Percentiles rank a stretch among this genome's conserved stretches.
Conservation (phyloP, 192 early-diverging fungal species). For the Backusella circina region DNA sequence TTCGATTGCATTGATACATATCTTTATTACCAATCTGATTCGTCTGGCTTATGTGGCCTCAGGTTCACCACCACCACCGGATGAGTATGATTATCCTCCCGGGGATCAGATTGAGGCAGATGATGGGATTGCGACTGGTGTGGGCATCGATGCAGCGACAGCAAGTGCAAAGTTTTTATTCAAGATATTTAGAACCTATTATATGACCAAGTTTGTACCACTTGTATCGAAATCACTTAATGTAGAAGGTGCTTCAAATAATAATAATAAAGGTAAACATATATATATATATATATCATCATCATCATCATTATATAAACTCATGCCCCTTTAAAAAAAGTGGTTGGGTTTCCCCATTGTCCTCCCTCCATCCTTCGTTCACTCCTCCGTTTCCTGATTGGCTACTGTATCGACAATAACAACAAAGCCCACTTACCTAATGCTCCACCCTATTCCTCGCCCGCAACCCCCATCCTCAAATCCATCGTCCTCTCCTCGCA, state of each 20-base stretch:
- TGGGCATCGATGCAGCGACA: conserved; percentile 56
- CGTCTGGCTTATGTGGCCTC: conserved; percentile 56
- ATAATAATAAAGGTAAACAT: conserved; percentile 3
- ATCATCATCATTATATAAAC: too few species aligned
- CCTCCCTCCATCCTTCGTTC: conserved; percentile 63
- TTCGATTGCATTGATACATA: conserved; percentile 45
- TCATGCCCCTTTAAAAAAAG: too few species aligned
- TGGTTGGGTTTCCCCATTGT: conserved; percentile 59
- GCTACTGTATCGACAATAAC: conserved; percentile 59
- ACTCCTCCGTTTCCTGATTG: conserved; percentile 65
- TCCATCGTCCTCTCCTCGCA: conserved; percentile 52
- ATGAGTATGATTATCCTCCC: conserved; percentile 51
- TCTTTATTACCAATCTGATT: conserved; percentile 48
- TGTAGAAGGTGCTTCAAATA: conserved; percentile 14
- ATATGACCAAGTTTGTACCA: conserved; percentile 72
- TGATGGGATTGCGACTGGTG: conserved; percentile 55
- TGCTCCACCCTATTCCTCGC: conserved; percentile 39
- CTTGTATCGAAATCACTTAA: conserved; percentile 44
- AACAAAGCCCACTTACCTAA: conserved; percentile 25
- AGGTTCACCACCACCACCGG: conserved; percentile 56
- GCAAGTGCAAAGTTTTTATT: conserved; percentile 65
- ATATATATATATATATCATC: neutral
- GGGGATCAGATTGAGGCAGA: conserved; percentile 43
- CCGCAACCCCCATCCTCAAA: conserved; percentile 58
- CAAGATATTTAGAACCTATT: conserved; percentile 63